Conservation (phyloP, 2,329 filamentous ascomycete species). For the Huntiella abstrusa region DNA sequence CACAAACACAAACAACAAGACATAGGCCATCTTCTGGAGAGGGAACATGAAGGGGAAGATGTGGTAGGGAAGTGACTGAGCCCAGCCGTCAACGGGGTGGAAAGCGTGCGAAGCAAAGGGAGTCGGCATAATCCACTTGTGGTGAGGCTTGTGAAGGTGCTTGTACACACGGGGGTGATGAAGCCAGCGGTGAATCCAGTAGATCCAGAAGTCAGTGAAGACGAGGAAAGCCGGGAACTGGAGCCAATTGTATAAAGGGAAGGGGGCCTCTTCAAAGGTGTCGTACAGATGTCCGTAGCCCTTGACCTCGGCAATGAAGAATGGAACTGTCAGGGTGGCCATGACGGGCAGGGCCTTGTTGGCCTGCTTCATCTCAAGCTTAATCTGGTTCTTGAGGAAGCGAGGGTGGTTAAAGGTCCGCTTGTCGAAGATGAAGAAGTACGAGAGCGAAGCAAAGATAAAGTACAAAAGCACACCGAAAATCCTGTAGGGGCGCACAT, state of each 20-base stretch:
- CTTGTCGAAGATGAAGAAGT: constrained; percentile 82
- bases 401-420: constrained; percentile 75
- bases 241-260: constrained; percentile 54
- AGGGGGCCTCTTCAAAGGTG: constrained; percentile 53
- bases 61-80: constrained; percentile 81
- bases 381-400: constrained; percentile 85
- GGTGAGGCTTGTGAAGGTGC: constrained; percentile 83
- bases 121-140: constrained; percentile 99
- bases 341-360: constrained; percentile 62
- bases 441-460: constrained; percentile 63
- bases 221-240: constrained; percentile 85
- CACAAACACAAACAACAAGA: constrained; percentile 74
- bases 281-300: constrained; percentile 83
- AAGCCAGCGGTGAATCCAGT: constrained; percentile 75
- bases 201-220: constrained; percentile 81
- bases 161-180: constrained; percentile 69
- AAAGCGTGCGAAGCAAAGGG: constrained; percentile 87
- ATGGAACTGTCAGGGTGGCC: constrained; percentile 60
- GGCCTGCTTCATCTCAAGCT: constrained; percentile 68
- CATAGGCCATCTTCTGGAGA: constrained; percentile 75
- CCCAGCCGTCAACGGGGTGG: constrained; percentile 81
- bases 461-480: constrained; percentile 79
- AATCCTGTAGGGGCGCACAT: constrained; percentile 37
- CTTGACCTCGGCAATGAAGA: constrained; percentile 67
- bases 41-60: constrained; percentile 85